Evolutionary conservation across 1,284 basidiomycete genomes (phyloP).

Genomic region (Boletus smithii): DNA sequence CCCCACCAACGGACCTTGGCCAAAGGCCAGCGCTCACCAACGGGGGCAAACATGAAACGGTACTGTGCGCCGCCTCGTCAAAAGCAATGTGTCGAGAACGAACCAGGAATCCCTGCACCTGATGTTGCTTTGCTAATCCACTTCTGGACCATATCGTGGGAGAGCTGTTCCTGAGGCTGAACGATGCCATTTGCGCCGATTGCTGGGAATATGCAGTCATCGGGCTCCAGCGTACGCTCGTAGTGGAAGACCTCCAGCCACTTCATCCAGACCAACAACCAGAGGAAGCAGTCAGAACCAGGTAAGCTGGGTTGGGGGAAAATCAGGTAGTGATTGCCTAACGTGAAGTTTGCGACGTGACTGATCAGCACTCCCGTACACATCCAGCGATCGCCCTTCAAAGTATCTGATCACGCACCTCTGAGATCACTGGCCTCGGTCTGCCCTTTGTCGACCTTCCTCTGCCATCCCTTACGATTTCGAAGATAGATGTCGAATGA

Average conservation of each 20-base stretch:
- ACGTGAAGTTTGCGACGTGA: too few relatives aligned
- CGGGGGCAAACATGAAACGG: conserved; percentile 37
- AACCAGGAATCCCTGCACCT: conserved; percentile 21
- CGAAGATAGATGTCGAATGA: background rate
- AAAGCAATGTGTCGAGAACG: conserved; percentile 34
- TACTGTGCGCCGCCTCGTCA: conserved; percentile 35
- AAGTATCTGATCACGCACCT: conserved; percentile 5
- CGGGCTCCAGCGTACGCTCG: conserved; percentile 17
- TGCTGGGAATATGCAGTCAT: conserved; percentile 37
- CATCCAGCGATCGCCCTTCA: too few relatives aligned
- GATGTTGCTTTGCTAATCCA: conserved; percentile 25
- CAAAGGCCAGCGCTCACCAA: conserved; percentile 35
- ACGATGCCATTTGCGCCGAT: conserved; percentile 30
- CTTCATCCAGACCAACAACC: conserved; percentile 28
- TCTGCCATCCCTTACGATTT: conserved; percentile 12
- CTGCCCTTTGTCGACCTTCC: conserved; percentile 8
- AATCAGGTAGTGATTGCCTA: conserved; percentile 32
- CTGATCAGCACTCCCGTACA: too few relatives aligned
- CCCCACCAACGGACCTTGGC: conserved; percentile 40
- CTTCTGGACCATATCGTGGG: conserved; percentile 29
- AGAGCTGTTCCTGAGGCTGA: conserved; percentile 21
- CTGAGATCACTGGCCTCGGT: background rate
- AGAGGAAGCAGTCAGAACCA: conserved; percentile 27
- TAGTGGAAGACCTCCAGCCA: conserved; percentile 23
- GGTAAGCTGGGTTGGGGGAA: conserved; percentile 27